Percentiles rank a stretch among this genome's conserved stretches.
These are phyloP conservation scores for Cucumis variabilis DNA, from an alignment of 331 rosid genomes.

Conservation along the genomic window DNA sequence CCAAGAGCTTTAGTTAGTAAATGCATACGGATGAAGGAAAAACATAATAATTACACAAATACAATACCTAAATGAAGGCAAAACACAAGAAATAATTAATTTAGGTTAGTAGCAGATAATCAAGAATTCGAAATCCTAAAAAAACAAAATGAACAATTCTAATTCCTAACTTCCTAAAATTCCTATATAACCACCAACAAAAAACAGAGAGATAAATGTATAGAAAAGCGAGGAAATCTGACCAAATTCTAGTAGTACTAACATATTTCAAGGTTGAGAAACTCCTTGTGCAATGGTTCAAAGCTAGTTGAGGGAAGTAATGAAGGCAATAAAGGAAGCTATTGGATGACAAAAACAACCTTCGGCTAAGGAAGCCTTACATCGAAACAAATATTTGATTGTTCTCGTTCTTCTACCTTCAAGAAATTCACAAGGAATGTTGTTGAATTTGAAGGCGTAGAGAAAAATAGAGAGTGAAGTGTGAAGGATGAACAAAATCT, in stretches of 20 bases:
- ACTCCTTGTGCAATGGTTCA: conserved; percentile 57
- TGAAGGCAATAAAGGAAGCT: conserved; percentile 37
- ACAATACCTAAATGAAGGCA: not conserved
- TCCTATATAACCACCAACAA: too few relatives aligned
- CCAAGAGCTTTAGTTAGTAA: too few relatives aligned
- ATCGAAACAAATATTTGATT: conserved; percentile 32
- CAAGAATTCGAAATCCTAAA: not conserved
- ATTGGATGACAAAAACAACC: conserved; percentile 34
- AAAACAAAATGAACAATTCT: conserved; percentile 23
- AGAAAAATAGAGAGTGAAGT: not conserved
- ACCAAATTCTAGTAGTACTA: conserved; percentile 73
- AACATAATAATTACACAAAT: not conserved
- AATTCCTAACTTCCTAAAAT: not conserved
- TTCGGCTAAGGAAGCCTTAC: conserved; percentile 55
- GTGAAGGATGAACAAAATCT: not conserved
- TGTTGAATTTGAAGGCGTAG: conserved; percentile 47
- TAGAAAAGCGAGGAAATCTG: conserved; percentile 24
- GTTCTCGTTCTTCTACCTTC: not conserved
- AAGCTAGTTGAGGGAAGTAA: conserved; percentile 48
- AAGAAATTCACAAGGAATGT: not conserved
- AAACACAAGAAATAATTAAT: not conserved
- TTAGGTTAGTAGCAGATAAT: not conserved
- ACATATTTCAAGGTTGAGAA: conserved; percentile 79
- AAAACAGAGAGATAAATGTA: too few relatives aligned
- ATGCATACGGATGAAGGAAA: too few relatives aligned